Base-by-base conservation (phyloP, 352 stramenopile species). In the Pythium pyrilobum region DNA sequence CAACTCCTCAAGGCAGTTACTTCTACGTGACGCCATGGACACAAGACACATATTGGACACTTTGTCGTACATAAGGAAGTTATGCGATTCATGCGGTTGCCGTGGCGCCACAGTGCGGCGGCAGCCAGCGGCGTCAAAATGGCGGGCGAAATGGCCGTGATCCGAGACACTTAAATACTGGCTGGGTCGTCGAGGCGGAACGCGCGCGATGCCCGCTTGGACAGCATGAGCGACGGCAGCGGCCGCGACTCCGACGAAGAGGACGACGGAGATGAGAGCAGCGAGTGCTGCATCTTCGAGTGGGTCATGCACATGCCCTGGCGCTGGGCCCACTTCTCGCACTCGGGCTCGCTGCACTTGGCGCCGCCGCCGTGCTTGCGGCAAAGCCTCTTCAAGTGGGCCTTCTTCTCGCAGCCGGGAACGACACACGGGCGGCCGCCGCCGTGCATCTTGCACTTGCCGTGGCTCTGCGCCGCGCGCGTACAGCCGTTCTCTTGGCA, bases 271-370 rank as follows among this genome's bases (percentile, higher is more conserved):
- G 49, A 62, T n/a, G 47, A 37, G n/a, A 48, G 29, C 31, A 62
- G 44, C 28, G 48, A 16, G 25, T 50, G 48, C n/a, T 63, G 42
- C 34, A 77, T 64, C 66, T 92, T 90, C 21, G 77, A 78, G 64
- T 94, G 84, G 24, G 72, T 90, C 74, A 94, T 89, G 65, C 84
- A 94, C 81, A 90, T 87, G 43, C 78, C 77, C 28, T 85, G 68
- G 16, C 81, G 79, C 52, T 94, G 84, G 4, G 81, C 81, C 84
- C 84, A 94, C 60, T 94, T 94, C 6, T 90, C 73, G 27, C 84
- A 94, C 5, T 66, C 77, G 8, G 53, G 8, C 4, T 85, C 39
- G 41, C 60, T 75, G 61, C 84, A 95, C 57, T 92, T 92, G 40
- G 77, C 69, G 27, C 84, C 84, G 3, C 84, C 84, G 38, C 84